These are phyloP conservation scores for Didymosphaeria variabile DNA, from an alignment of 2,329 filamentous ascomycete genomes.

Conservation along the genomic window DNA sequence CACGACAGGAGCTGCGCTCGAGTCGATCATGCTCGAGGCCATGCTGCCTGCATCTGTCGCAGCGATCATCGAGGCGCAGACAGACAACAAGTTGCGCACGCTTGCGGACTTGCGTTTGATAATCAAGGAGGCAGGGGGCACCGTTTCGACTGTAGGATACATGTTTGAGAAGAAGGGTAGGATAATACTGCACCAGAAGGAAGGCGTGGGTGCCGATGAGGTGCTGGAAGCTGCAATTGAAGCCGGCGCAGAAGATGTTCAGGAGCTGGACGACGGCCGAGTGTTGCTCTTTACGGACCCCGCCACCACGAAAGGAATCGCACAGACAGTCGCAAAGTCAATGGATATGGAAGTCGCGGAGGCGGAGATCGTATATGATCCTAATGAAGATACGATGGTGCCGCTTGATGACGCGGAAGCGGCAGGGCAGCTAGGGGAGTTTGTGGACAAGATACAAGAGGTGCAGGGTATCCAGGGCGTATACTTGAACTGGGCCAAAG, in stretches of 20 bases:
- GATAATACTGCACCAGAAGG: slow-evolving; percentile 72
- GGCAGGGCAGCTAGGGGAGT: slow-evolving; percentile 65
- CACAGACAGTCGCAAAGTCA: slow-evolving; percentile 68
- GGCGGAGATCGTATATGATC: slow-evolving; percentile 84
- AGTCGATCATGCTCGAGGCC: slow-evolving; percentile 79
- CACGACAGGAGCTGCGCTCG: slow-evolving; percentile 76
- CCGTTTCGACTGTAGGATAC: slow-evolving; percentile 77
- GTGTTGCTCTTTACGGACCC: slow-evolving; percentile 77
- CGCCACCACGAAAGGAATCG: slow-evolving; percentile 69
- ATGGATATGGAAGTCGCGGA: slow-evolving; percentile 74
- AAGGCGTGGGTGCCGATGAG: slow-evolving; percentile 69
- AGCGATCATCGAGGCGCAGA: slow-evolving; percentile 84
- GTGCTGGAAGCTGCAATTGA: slow-evolving; percentile 85
- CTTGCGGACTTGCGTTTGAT: slow-evolving; percentile 76
- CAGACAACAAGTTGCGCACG: slow-evolving; percentile 79
- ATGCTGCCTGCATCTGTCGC: slow-evolving; percentile 79
- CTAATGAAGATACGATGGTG: slow-evolving; percentile 81
- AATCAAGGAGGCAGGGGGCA: slow-evolving; percentile 76
- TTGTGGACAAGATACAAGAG: slow-evolving; percentile 70
- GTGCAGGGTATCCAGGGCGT: slow-evolving; percentile 81
- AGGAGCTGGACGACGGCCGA: slow-evolving; percentile 70
- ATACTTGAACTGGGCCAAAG: slow-evolving; percentile 72
- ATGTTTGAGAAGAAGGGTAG: slow-evolving; percentile 85
- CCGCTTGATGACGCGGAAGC: slow-evolving; percentile 66
- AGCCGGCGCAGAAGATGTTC: slow-evolving; percentile 79